Percentiles rank a stretch among this genome's conserved stretches.
phyloP scores from a whole-genome alignment of 768 basidiomycete species.

The Artomyces pyxidatus region DNA sequence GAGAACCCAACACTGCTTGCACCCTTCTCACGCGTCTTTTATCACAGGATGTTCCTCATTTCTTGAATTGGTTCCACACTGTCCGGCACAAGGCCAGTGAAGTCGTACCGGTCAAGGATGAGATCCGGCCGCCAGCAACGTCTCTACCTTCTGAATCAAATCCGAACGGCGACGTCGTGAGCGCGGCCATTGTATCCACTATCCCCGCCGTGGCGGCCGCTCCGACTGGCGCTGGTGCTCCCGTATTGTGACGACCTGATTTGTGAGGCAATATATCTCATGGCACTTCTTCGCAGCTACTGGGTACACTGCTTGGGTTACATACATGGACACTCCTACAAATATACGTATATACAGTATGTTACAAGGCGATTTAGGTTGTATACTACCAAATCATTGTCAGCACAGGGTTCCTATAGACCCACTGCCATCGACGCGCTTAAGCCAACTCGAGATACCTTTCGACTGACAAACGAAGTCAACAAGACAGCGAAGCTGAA shows the following conservation, averaged over 20 bases:
- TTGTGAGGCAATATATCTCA: no score
- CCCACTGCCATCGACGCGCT: neutral
- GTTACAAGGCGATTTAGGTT: no score
- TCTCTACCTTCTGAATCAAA: neutral
- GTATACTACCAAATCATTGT: no score
- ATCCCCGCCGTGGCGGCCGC: neutral
- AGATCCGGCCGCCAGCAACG: neutral
- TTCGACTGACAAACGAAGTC: conserved; percentile 47
- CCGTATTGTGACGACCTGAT: neutral
- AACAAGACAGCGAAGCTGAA: no score
- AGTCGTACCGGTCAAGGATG: neutral
- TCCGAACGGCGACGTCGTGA: neutral
- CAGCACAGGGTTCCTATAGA: no score
- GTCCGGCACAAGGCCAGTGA: conserved; percentile 13
- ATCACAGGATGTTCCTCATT: conserved; percentile 61
- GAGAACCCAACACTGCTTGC: no score
- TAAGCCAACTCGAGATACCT: conserved; percentile 80
- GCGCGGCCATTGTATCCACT: neutral
- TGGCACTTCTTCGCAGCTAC: no score
- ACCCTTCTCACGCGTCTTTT: conserved; percentile 1
- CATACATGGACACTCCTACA: neutral
- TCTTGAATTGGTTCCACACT: conserved; percentile 55
- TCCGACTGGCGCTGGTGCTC: neutral
- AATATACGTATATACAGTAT: neutral
- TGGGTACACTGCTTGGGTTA: neutral